Conservation (phyloP, 1,139 yeast genomes). For the Sporopachydermia cereana region DNA sequence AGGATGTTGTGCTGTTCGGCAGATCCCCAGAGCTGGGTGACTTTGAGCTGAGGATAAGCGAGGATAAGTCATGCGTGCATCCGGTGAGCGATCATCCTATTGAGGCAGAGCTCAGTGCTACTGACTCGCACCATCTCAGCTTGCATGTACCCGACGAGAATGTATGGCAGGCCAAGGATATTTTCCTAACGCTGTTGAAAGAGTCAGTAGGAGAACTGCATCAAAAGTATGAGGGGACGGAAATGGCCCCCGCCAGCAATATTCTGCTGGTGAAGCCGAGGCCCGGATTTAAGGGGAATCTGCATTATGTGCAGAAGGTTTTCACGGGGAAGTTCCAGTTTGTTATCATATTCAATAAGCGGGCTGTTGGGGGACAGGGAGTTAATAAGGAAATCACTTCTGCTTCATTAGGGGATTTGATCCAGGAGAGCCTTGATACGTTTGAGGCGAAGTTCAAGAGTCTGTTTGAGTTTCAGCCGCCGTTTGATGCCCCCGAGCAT, state of each 20-base stretch:
- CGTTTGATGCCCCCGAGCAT: conserved; percentile 39
- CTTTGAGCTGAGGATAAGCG: conserved; percentile 21
- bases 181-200: conserved; percentile 56
- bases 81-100: conserved; percentile 22
- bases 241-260: conserved; percentile 26
- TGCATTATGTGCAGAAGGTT: conserved; percentile 68
- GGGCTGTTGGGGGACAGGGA: conserved; percentile 31
- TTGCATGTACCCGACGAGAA: conserved; percentile 61
- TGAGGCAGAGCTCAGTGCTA: conserved; percentile 22
- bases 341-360: conserved; percentile 49
- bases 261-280: conserved; percentile 46
- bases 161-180: conserved; percentile 72
- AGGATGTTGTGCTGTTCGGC: conserved; percentile 22
- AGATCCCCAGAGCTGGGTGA: conserved; percentile 23
- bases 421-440: conserved; percentile 26
- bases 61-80: conserved; percentile 13
- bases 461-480: conserved; percentile 43
- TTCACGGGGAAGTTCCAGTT: conserved; percentile 71
- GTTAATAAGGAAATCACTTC: conserved; percentile 23
- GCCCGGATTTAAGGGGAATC: conserved; percentile 55
- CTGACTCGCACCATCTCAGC: conserved; percentile 51
- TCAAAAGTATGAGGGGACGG: conserved; percentile 25
- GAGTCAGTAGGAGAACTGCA: conserved; percentile 49
- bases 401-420: conserved; percentile 25
- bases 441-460: conserved; percentile 46